Percentiles rank a stretch among this genome's conserved stretches.
Evolutionary conservation across 2,329 filamentous ascomycete genomes (phyloP).

Genomic region (Fusarium sp.): DNA sequence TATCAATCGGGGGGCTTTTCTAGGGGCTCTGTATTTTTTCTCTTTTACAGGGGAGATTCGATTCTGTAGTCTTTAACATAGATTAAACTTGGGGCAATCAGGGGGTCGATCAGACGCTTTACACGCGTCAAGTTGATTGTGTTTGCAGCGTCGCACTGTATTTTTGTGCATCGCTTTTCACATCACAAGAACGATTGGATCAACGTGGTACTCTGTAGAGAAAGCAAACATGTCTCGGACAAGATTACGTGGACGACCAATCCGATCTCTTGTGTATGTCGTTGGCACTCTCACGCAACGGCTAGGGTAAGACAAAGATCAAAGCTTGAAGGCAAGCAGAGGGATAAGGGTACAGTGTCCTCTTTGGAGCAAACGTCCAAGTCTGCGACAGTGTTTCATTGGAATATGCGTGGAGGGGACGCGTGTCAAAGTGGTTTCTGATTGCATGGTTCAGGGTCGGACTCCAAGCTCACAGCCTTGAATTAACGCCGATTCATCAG

Average conservation of each 20-base stretch:
- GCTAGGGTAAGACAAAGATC: not conserved
- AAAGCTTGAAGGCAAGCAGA: no score
- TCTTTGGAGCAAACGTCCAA: constrained; percentile 12
- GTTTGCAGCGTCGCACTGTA: not conserved
- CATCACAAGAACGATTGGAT: not conserved
- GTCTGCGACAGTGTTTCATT: constrained; percentile 27
- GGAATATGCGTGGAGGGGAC: constrained; percentile 36
- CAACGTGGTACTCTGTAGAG: constrained; percentile 1
- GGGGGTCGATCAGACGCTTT: constrained; percentile 31
- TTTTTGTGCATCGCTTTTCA: not conserved
- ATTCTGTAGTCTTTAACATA: not conserved
- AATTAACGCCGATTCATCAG: not conserved
- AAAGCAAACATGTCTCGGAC: constrained; percentile 16
- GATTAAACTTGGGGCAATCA: constrained; percentile 24
- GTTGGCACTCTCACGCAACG: not conserved
- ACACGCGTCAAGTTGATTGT: constrained; percentile 26
- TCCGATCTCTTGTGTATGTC: constrained; percentile 19
- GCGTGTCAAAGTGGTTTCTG: constrained; percentile 46
- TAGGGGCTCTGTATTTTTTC: not conserved
- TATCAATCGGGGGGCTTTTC: constrained; percentile 13
- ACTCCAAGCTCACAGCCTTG: not conserved
- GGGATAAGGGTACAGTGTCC: constrained; percentile 17
- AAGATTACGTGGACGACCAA: constrained; percentile 8
- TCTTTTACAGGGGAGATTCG: constrained; percentile 2
- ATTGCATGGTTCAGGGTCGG: constrained; percentile 20